These are phyloP conservation scores for Scenedesmus sp. DNA, from an alignment of 163 green algal species.

Conservation along the genomic window DNA sequence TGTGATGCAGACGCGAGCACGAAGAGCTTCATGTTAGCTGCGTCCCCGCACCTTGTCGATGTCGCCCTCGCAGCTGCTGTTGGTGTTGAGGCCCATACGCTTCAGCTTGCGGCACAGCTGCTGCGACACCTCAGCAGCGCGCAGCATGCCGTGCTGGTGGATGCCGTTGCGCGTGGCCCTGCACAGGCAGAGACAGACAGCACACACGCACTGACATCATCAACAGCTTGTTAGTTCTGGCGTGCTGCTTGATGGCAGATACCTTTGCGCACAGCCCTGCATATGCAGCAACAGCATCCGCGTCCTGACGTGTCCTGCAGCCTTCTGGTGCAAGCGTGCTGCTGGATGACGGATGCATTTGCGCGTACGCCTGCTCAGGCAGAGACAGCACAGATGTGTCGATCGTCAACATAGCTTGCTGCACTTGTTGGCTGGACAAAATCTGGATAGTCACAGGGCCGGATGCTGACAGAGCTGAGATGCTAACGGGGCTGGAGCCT, in stretches of 20 bases:
- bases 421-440: no score
- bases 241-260: no score
- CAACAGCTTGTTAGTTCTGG: no score
- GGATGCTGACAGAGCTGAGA: no score
- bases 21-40: not conserved
- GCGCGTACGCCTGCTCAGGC: conserved; percentile 55
- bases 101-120: conserved; percentile 72
- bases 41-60: conserved; percentile 56
- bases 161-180: conserved; percentile 78
- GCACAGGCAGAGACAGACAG: conserved; percentile 1
- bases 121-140: conserved; percentile 80
- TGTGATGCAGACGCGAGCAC: not conserved
- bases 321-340: no score
- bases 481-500: conserved; percentile 66
- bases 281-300: no score
- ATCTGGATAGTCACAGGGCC: no score
- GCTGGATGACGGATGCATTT: conserved; percentile 88
- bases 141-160: conserved; percentile 81
- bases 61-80: conserved; percentile 60
- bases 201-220: no score
- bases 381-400: conserved; percentile 5
- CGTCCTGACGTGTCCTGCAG: no score
- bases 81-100: conserved; percentile 66
- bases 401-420: no score
- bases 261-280: no score